Evolutionary conservation across 2,329 filamentous ascomycete species (phyloP).

Genomic region (Cytospora piceicola): DNA sequence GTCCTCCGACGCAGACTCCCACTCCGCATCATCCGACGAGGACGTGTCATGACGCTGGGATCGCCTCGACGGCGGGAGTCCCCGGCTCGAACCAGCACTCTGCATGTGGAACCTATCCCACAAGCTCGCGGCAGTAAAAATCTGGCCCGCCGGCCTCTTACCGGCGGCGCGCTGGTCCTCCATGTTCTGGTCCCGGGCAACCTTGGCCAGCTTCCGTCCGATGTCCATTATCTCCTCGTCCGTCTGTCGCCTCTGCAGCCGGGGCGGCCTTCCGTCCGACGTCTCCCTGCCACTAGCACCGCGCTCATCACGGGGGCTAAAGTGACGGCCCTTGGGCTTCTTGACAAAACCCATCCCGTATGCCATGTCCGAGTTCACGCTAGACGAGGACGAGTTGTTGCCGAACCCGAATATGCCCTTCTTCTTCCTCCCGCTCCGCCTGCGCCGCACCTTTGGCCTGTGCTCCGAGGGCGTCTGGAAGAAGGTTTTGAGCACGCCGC

Average conservation of each 20-base stretch:
- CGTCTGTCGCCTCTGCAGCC: slow-evolving; percentile 45
- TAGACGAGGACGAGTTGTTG: slow-evolving; percentile 58
- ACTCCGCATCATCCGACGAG: slow-evolving; percentile 55
- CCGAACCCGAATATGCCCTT: slow-evolving; percentile 61
- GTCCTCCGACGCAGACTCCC: slow-evolving; percentile 60
- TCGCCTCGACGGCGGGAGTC: slow-evolving; percentile 49
- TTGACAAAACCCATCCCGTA: slow-evolving; percentile 66
- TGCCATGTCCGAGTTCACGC: slow-evolving; percentile 64
- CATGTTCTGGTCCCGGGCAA: slow-evolving; percentile 56
- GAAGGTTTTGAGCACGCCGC: slow-evolving; percentile 64
- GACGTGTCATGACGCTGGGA: slow-evolving; percentile 39
- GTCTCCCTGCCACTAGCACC: slow-evolving; percentile 15
- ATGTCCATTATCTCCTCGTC: slow-evolving; percentile 63
- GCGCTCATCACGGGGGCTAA: slow-evolving; percentile 35
- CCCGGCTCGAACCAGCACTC: slow-evolving; percentile 40
- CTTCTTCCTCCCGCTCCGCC: slow-evolving; percentile 49
- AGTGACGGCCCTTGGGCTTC: slow-evolving; percentile 41
- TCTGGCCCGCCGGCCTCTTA: slow-evolving; percentile 43
- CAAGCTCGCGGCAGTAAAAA: slow-evolving; percentile 46
- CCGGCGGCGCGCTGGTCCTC: slow-evolving; percentile 52
- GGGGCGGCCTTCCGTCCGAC: slow-evolving; percentile 20
- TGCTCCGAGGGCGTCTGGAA: slow-evolving; percentile 65
- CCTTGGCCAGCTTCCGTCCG: slow-evolving; percentile 57
- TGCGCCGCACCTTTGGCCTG: slow-evolving; percentile 44
- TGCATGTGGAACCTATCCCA: slow-evolving; percentile 48